Conservation (phyloP, 805 yeast species). For the Candida taoyuanica region DNA sequence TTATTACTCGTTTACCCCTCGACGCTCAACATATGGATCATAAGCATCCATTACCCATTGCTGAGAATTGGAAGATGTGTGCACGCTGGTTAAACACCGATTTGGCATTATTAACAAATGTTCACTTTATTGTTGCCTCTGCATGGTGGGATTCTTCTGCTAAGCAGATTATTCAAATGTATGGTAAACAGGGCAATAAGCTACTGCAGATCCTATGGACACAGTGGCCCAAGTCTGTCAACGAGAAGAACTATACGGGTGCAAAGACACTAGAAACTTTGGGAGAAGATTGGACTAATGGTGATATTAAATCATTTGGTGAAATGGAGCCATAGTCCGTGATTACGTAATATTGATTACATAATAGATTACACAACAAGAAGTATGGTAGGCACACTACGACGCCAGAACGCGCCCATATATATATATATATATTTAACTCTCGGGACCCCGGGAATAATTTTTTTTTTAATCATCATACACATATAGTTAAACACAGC, state of each 20-base stretch:
- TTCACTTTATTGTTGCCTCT: conserved; percentile 67
- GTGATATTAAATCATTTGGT: conserved; percentile 41
- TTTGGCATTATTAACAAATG: conserved; percentile 45
- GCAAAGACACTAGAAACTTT: conserved; percentile 72
- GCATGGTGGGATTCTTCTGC: conserved; percentile 94
- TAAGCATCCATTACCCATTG: conserved; percentile 52
- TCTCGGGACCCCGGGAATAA: too few species aligned
- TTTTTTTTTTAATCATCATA: too few species aligned
- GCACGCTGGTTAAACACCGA: conserved; percentile 66
- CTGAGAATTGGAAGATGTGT: conserved; percentile 63
- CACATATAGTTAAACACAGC: too few species aligned
- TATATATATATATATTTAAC: too few species aligned
- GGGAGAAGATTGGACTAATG: conserved; percentile 70
- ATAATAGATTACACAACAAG: neutral
- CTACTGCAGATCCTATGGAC: conserved; percentile 42
- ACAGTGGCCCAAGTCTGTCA: conserved; percentile 50
- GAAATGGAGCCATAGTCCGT: conserved; percentile 28
- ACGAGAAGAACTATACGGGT: conserved; percentile 57
- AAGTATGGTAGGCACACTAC: too few species aligned
- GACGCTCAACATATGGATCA: conserved; percentile 26
- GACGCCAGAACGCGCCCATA: too few species aligned
- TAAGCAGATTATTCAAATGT: conserved; percentile 45
- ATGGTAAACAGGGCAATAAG: conserved; percentile 69
- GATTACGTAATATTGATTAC: neutral
- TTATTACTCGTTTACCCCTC: conserved; percentile 53